Base-by-base conservation (phyloP, 441 rosid genomes). In the Gossypium schwendimanii region DNA sequence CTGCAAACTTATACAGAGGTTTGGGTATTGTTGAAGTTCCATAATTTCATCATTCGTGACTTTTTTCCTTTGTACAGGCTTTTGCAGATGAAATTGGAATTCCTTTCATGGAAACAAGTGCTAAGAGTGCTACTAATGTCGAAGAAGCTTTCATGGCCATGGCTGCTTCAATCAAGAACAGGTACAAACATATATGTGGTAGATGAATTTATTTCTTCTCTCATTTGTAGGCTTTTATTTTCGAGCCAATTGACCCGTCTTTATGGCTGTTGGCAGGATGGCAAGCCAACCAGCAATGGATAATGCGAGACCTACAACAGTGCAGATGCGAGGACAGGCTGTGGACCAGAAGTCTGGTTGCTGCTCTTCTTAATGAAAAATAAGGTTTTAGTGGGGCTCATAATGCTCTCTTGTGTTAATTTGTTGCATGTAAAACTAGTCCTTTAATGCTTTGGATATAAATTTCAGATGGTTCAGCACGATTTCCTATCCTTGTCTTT, bases 221-320 rank as follows among this genome's bases (percentile, higher is more conserved):
- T 3, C 52, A 50, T 39, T 10, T 23, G 31, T 50, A 4, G 21
- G 41, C 18, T 17, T 41, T 20, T 9, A 3, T 18, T 53, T 17
- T 21, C 6, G n/a, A 26, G 41, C 23, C 39, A 21, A 54, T 55
- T 6, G 64, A 11, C 39, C 31, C 8, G 53, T n/a, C 28, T 71
- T 71, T 65, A 58, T 45, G 62, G 39, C 49, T 31, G 14, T 31
- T 11, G 61, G 65, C 82, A 93, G 98, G 84, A 91, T 93, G 98
- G 97, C 97, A n/a, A 93, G 91, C 85, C 98, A 93, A 83, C 98
- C 98, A 10, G 89, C 92, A 44, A 85, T 84, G 84, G 87, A 85
- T 80, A 84, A 82, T 39, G 87, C 93, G 8, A 88, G 90, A 82
- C 91, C 96, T 23, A 88, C 97, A 2, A 89, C 98, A 0, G 98